Evolutionary conservation across 306 rosid genomes (phyloP), one percentile per base, ranked within the genome.

Genomic region (Senna tora): DNA sequence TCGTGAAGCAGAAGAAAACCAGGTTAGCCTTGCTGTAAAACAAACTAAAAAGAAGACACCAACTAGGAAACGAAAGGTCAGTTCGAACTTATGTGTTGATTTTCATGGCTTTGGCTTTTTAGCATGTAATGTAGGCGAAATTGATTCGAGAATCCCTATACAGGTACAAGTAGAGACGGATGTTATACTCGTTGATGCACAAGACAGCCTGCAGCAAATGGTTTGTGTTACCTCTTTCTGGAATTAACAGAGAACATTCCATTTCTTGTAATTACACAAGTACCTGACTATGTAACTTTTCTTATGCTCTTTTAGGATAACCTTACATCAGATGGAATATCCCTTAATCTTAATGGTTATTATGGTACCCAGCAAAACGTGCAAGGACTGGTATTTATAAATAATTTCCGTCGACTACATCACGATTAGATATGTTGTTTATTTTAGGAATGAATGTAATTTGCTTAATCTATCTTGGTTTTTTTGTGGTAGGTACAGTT

Each of bases 1-100:
- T 67, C 89, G 87, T 47, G 96, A 79, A 74, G 86, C 82, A 73
- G 84, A 80, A 83, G 90, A 84, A 65, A 87, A 82, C 73, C 96
- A 83, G 75, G 89, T 84, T 80, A 70, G 75, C 64, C 82, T 80
- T 70, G 75, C 77, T 25, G 43, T 80, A 80, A 88, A 88, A 82
- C 69, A 36, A 25, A 55, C 61, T 55, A 55, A 55, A 55, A 55
- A 25, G 38, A 55, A 17, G 61, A 55, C 61, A 13, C 61, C 61
- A 55, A 38, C 61, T 22, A 55, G 28, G 61, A 55, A 33, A 55
- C 22, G 61, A 55, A 55, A 55, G 61, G 61, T 55, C 9, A 55
- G 61, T 55, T 55, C 61, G 9, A 25, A 22, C 17, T 7, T 55
- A 25, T 25, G 34, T 52, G 11, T 55, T 55, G 22, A 4, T 55